Conservation (phyloP, 2,329 filamentous ascomycete genomes). For the Clonostachys solani region DNA sequence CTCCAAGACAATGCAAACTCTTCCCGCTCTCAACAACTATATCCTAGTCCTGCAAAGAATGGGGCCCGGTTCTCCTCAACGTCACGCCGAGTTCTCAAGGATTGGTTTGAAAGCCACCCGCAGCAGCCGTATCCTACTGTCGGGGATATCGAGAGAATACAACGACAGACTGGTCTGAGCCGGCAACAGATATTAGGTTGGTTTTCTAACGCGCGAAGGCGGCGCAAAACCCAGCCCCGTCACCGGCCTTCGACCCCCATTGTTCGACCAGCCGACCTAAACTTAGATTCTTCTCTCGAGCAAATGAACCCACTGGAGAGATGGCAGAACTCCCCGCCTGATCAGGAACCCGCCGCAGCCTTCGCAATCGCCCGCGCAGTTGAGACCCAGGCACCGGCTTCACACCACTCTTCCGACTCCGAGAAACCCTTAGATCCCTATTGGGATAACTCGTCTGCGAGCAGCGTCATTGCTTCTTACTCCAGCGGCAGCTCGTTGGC, state of each 20-base stretch:
- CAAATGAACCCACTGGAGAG: constrained; percentile 12
- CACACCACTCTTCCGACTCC: no score
- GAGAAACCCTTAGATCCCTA: neutral
- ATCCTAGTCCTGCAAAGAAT: no score
- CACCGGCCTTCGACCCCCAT: constrained; percentile 59
- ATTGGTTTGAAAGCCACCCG: constrained; percentile 8
- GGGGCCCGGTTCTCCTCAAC: no score
- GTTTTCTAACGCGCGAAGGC: constrained; percentile 77
- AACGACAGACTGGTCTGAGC: constrained; percentile 68
- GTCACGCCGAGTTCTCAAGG: constrained; percentile 3
- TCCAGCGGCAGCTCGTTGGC: constrained; percentile 5
- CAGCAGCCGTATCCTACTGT: constrained; percentile 82
- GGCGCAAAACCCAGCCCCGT: constrained; percentile 18
- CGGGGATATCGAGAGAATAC: constrained; percentile 68
- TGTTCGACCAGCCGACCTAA: constrained; percentile 18
- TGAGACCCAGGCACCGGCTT: neutral
- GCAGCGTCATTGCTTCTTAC: constrained; percentile 10
- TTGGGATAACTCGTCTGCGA: constrained; percentile 8
- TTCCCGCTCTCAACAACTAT: no score
- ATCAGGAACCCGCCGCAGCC: constrained; percentile 16
- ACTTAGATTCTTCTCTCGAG: neutral
- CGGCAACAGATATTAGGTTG: constrained; percentile 79
- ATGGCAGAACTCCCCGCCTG: constrained; percentile 15
- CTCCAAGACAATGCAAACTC: no score
- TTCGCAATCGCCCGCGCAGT: constrained; percentile 15